Conservation (phyloP, 805 yeast genomes). For the Candida sonorensis region DNA sequence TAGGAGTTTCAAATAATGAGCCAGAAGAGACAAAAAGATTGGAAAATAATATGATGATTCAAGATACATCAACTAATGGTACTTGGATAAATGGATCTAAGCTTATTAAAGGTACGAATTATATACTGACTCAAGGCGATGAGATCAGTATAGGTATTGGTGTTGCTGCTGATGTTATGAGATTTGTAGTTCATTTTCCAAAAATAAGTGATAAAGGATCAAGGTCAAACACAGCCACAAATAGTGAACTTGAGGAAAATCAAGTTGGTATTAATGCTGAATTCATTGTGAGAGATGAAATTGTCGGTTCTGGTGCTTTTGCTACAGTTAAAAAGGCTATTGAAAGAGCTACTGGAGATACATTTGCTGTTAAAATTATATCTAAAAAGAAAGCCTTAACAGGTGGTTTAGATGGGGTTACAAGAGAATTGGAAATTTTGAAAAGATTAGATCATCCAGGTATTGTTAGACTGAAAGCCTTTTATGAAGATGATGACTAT, state of each 20-base stretch:
- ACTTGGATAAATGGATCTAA: conserved; percentile 75
- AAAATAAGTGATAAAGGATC: conserved; percentile 24
- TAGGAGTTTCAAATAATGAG: no score
- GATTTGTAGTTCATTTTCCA: conserved; percentile 46
- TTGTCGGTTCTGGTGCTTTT: conserved; percentile 97
- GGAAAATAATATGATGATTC: no score
- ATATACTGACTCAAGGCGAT: conserved; percentile 85
- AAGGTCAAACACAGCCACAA: conserved; percentile 4
- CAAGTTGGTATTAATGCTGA: conserved; percentile 31
- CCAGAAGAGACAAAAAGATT: no score
- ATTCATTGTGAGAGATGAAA: conserved; percentile 74
- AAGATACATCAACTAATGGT: conserved; percentile 86
- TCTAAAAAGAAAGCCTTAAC: conserved; percentile 70
- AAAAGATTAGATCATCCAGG: conserved; percentile 76
- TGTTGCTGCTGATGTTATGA: conserved; percentile 58
- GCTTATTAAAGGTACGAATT: conserved; percentile 69
- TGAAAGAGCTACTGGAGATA: conserved; percentile 75
- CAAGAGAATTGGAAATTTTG: conserved; percentile 78
- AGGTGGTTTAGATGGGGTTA: conserved; percentile 74
- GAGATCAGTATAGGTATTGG: conserved; percentile 89
- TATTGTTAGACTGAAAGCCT: conserved; percentile 75
- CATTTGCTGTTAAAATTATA: conserved; percentile 88
- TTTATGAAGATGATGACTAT: conserved; percentile 73
- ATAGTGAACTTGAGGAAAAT: no score
- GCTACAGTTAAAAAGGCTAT: conserved; percentile 92